Base-by-base conservation (phyloP, 805 yeast genomes). In the Candida mattraensis region DNA sequence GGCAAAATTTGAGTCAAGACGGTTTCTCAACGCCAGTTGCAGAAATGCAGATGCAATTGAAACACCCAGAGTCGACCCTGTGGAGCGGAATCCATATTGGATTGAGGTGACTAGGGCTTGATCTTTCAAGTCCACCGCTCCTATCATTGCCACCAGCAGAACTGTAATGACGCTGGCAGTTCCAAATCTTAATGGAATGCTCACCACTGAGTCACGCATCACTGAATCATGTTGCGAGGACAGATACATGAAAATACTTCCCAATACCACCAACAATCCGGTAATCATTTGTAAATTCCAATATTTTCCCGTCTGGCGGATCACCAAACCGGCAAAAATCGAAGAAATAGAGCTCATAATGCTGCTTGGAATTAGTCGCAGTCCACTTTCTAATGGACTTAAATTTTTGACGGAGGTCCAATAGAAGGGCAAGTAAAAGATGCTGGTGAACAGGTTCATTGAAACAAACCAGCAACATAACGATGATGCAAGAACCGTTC, bases 51-150 rank as follows among this genome's bases (percentile, higher is more conserved):
- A 62, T 2, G 74, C 70, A 19, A 71, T 50, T 0, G 78, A 60
- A 11, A 72, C 77, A 17, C 78, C 79, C 38, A 73, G 53, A 0
- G 78, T 73, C 4, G 78, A 72, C 1, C 78, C 78, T 2, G 78
- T 71, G 7, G 78, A 63, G 45, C 78, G 62, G 48, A 74, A 73
- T 3, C 76, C 87, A 58, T 88, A 88, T 53, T 87, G 94, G 39
- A 89, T 84, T 0, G 95, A 84, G 0, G 96, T 88, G 2, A 91
- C 82, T 13, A 87, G 73, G 2, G 96, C 95, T 58, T 86, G 95
- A 51, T 69, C 74, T 35, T 73, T 72, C 17, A 66, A 59, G 8
- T 84, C 80, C 2, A 83, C 91, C 3, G 91, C 76, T 0, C 91
- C 80, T 37, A 87, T 82, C 59, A 86, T 69, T 0, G 94, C 84